Evolutionary conservation across 148 eudicot genomes (phyloP).

Genomic region (Euryodendron excelsum): DNA sequence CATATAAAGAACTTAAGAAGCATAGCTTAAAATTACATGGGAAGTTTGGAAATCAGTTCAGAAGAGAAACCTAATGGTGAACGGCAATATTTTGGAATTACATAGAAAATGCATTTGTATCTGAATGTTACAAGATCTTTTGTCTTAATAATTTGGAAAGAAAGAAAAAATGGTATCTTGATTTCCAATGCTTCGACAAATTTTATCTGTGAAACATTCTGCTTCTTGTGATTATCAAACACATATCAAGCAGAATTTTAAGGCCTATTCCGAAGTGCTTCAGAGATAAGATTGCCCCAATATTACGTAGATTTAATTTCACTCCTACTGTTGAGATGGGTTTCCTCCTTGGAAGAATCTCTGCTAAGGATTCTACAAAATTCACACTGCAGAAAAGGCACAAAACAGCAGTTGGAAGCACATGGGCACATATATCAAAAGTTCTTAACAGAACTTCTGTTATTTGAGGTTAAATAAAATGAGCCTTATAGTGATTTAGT

Average conservation of each 20-base stretch:
- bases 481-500: constrained; percentile 29
- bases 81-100: not conserved
- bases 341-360: not conserved
- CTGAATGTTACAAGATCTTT: not conserved
- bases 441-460: not conserved
- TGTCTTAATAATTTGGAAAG: not conserved
- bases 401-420: not conserved
- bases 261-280: not conserved
- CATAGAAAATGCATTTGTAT: not conserved
- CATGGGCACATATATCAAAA: not conserved
- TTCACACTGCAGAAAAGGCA: not conserved
- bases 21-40: not conserved
- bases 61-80: not conserved
- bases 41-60: not conserved
- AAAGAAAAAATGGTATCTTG: not conserved
- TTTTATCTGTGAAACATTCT: not conserved
- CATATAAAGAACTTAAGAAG: not conserved
- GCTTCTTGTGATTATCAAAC: too few relatives aligned
- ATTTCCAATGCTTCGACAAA: not conserved
- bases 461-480: not conserved
- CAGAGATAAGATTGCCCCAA: not conserved
- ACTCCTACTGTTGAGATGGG: not conserved
- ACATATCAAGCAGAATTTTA: not conserved
- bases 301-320: too few relatives aligned
- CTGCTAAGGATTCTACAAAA: not conserved